phyloP scores from a whole-genome alignment of 2,329 filamentous ascomycete genomes.

The Colletotrichum gloeosporioides region DNA sequence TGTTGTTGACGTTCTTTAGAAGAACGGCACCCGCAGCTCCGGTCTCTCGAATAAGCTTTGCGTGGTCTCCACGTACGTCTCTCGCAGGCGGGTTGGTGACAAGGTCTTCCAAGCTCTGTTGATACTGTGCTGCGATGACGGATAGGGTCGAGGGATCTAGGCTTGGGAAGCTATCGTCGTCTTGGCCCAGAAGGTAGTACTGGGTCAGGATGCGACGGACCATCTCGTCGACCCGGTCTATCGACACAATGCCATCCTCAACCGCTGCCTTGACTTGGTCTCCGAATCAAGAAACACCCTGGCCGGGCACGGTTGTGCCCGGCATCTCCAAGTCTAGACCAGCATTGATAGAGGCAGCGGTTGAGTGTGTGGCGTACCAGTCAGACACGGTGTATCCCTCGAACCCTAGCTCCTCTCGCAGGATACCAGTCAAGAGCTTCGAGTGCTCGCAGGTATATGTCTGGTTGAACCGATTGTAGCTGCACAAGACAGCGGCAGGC shows the following conservation, averaged over 20 bases:
- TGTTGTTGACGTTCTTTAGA: constrained; percentile 66
- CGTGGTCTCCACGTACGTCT: constrained; percentile 64
- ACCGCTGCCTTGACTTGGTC: constrained; percentile 60
- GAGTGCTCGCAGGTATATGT: constrained; percentile 72
- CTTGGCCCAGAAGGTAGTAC: constrained; percentile 64
- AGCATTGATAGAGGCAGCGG: constrained; percentile 66
- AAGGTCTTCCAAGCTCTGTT: neutral
- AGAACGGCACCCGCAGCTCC: constrained; percentile 65
- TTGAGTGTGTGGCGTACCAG: constrained; percentile 80
- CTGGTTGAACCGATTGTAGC: constrained; percentile 74
- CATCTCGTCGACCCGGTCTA: constrained; percentile 71
- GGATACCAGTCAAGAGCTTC: constrained; percentile 61
- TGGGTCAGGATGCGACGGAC: constrained; percentile 66
- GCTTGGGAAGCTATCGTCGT: constrained; percentile 49
- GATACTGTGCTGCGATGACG: neutral
- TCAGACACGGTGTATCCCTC: constrained; percentile 64
- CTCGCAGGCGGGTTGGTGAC: constrained; percentile 50
- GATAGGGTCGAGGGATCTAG: constrained; percentile 5
- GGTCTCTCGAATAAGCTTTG: constrained; percentile 62
- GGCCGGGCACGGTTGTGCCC: constrained; percentile 52
- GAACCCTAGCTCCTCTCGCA: constrained; percentile 79
- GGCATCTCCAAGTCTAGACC: constrained; percentile 87
- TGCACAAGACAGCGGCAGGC: constrained; percentile 73
- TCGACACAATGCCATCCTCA: constrained; percentile 59
- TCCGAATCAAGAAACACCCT: constrained; percentile 58